Percentiles rank a stretch among this genome's conserved stretches.
These are phyloP conservation scores for Neurospora tetrasperma DNA, from an alignment of 495 filamentous ascomycete genomes.

Conservation along the genomic window DNA sequence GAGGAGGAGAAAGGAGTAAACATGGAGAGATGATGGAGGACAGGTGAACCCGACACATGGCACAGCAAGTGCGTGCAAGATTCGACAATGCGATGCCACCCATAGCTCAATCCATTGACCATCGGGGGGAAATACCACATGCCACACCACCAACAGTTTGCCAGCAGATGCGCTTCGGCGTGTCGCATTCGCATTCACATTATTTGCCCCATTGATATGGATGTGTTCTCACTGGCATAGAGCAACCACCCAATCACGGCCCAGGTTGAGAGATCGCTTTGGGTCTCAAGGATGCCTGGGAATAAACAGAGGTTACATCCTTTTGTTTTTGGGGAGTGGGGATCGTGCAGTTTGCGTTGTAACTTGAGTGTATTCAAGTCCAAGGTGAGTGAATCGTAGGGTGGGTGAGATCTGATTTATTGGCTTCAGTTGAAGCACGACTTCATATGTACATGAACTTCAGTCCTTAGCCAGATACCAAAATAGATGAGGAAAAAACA, in stretches of 20 bases:
- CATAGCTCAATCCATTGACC: background rate
- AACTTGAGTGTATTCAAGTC: background rate
- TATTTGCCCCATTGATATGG: conserved; percentile 21
- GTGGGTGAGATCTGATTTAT: background rate
- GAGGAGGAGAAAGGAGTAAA: background rate
- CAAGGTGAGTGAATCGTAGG: background rate
- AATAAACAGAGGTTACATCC: conserved; percentile 32
- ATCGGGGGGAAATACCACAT: background rate
- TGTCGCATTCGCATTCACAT: conserved; percentile 25
- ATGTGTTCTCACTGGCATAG: conserved; percentile 30
- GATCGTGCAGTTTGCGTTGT: background rate
- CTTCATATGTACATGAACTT: background rate
- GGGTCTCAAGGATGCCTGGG: conserved; percentile 21
- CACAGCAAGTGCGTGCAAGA: background rate
- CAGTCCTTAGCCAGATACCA: background rate
- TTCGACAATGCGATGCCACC: background rate
- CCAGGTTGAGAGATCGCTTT: conserved; percentile 25
- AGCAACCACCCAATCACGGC: conserved; percentile 27
- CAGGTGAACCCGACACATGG: background rate
- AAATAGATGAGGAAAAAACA: background rate
- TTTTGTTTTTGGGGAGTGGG: background rate
- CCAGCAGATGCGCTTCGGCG: conserved; percentile 20
- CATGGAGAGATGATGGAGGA: background rate
- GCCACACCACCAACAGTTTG: conserved; percentile 7
- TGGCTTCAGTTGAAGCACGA: background rate